Percentiles rank a stretch among this genome's conserved stretches.
phyloP scores from a whole-genome alignment of 352 stramenopile genomes.

The Globisporangium spinosum region DNA sequence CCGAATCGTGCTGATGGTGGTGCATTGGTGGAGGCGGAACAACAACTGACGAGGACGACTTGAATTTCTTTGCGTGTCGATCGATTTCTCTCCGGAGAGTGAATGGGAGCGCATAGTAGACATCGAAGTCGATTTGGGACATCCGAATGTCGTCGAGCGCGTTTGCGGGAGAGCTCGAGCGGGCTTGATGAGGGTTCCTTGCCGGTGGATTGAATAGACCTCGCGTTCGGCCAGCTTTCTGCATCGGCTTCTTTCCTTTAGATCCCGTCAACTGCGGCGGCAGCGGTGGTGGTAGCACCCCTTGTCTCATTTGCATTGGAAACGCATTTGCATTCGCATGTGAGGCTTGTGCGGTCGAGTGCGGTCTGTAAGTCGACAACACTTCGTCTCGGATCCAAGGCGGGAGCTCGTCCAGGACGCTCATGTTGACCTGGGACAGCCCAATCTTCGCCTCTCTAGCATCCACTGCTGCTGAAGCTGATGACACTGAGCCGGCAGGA shows the following conservation, averaged over 20 bases:
- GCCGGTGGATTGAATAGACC: conserved; percentile 31
- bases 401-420: conserved; percentile 57
- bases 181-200: conserved; percentile 8
- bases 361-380: conserved; percentile 28
- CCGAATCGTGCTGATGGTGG: background rate
- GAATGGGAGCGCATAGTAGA: conserved; percentile 70
- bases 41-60: background rate
- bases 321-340: background rate
- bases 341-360: background rate
- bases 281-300: too few relatives aligned
- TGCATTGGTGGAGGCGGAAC: conserved; percentile 9
- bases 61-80: conserved; percentile 50
- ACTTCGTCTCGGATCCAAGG: conserved; percentile 54
- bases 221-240: conserved; percentile 18
- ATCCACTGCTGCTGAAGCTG: conserved; percentile 1
- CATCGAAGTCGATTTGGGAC: conserved; percentile 76
- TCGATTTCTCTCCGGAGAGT: conserved; percentile 69
- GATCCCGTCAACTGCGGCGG: background rate
- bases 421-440: conserved; percentile 67
- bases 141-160: conserved; percentile 65
- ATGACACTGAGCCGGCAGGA: background rate
- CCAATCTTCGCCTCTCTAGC: background rate
- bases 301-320: background rate
- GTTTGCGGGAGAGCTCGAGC: conserved; percentile 14
- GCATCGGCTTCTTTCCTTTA: conserved; percentile 31